These are phyloP conservation scores for Sporothrix humicola DNA, from an alignment of 2,329 filamentous ascomycete genomes.

Conservation along the genomic window DNA sequence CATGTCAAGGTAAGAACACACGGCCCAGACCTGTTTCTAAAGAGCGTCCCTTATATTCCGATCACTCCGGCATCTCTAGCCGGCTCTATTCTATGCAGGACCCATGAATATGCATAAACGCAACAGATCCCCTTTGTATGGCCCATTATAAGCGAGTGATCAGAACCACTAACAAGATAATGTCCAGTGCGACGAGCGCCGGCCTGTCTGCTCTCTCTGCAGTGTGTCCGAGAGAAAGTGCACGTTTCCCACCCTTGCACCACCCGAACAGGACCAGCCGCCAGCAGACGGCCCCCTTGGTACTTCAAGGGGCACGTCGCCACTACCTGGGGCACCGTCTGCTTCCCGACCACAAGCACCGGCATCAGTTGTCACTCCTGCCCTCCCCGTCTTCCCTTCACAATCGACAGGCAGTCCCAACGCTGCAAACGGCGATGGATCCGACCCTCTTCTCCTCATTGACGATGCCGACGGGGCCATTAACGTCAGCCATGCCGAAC, in stretches of 20 bases:
- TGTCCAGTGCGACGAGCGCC: slow-evolving; percentile 43
- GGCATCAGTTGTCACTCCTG: background rate
- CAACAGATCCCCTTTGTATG: background rate
- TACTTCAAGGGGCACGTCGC: background rate
- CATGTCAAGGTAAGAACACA: slow-evolving; percentile 43
- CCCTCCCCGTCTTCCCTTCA: slow-evolving; percentile 16
- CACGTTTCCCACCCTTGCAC: slow-evolving; percentile 35
- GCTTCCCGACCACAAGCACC: background rate
- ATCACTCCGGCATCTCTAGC: background rate
- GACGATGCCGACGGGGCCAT: slow-evolving; percentile 36
- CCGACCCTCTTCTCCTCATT: slow-evolving; percentile 25
- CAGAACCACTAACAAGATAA: background rate
- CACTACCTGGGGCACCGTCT: background rate
- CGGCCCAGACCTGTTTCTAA: background rate
- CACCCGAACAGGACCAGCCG: slow-evolving; percentile 24
- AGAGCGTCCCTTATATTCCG: background rate
- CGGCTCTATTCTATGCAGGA: background rate
- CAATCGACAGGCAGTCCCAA: slow-evolving; percentile 3
- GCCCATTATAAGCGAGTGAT: background rate
- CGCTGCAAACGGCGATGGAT: background rate
- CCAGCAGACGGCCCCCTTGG: background rate
- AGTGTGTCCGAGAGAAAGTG: slow-evolving; percentile 42
- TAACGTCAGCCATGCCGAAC: slow-evolving; percentile 47
- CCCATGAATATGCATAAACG: background rate
- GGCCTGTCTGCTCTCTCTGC: slow-evolving; percentile 42